phyloP scores from a whole-genome alignment of 176 grass and related monocot species.

The Oryza punctata region DNA sequence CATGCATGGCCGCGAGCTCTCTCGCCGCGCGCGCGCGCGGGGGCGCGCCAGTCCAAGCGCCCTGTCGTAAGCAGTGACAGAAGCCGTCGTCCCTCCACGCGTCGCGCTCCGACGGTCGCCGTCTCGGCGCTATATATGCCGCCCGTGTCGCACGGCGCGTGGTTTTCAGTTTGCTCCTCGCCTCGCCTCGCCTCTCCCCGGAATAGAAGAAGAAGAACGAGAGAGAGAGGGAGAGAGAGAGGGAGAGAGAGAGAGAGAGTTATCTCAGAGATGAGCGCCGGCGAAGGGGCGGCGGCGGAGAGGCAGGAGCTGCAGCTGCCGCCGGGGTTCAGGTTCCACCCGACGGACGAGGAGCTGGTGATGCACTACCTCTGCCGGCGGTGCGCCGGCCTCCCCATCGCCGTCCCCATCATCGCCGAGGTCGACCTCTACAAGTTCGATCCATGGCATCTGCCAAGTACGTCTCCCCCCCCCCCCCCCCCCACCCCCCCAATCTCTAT shows the following conservation, averaged over 20 bases:
- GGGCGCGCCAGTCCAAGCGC: constrained; percentile 25
- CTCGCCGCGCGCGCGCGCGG: neutral
- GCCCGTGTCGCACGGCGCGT: constrained; percentile 6
- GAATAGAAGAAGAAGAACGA: neutral
- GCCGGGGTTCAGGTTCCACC: constrained; percentile 92
- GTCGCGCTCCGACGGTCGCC: neutral
- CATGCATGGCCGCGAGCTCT: neutral
- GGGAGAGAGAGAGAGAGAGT: too few species aligned
- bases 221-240: neutral
- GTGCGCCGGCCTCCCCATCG: constrained; percentile 49
- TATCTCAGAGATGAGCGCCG: constrained; percentile 32
- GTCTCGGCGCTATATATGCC: constrained; percentile 42
- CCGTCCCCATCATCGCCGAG: constrained; percentile 85
- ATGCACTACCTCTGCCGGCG: constrained; percentile 67
- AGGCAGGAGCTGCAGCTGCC: constrained; percentile 65
- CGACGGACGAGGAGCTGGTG: constrained; percentile 94
- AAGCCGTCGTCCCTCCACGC: constrained; percentile 34
- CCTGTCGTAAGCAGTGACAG: constrained; percentile 54
- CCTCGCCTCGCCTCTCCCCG: neutral
- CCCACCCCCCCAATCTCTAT: too few species aligned
- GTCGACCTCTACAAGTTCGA: constrained; percentile 90
- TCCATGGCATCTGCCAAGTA: constrained; percentile 79
- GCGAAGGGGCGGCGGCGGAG: neutral
- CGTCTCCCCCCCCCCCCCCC: fast-evolving
- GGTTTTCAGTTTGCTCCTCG: constrained; percentile 41